phyloP scores from a whole-genome alignment of 768 basidiomycete genomes.

The Kwoniella dendrophila region DNA sequence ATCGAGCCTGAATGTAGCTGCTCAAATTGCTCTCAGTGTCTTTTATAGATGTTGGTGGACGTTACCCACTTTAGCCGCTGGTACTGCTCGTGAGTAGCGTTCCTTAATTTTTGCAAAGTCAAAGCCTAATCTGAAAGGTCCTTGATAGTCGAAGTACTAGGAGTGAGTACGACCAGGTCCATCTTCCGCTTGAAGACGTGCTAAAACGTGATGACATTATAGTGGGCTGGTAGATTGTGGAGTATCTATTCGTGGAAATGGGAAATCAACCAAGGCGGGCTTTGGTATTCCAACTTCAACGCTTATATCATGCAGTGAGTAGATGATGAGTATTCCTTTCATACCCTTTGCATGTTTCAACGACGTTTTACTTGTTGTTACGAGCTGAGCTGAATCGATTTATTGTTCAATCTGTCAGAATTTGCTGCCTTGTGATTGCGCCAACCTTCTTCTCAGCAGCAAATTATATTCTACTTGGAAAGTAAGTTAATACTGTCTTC shows the following conservation, averaged over 20 bases:
- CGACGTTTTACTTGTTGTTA: too few species aligned
- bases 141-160: not conserved
- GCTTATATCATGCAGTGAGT: constrained; percentile 61
- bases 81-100: constrained; percentile 16
- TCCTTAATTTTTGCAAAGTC: not conserved
- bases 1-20: not conserved
- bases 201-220: too few species aligned
- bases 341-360: too few species aligned
- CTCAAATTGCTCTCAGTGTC: constrained; percentile 20
- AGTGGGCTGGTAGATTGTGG: constrained; percentile 34
- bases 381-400: too few species aligned
- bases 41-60: constrained; percentile 27
- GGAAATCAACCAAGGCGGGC: constrained; percentile 26
- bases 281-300: constrained; percentile 20
- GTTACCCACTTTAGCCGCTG: constrained; percentile 24
- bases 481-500: constrained; percentile 4
- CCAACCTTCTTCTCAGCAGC: constrained; percentile 64
- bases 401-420: constrained; percentile 58
- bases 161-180: too few species aligned
- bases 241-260: constrained; percentile 10
- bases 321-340: not conserved
- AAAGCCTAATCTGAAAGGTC: not conserved
- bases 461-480: constrained; percentile 65
- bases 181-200: too few species aligned
- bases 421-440: constrained; percentile 62